A percentile compares a stretch with the other conserved stretches of the same genome.
These are phyloP conservation scores for Ceratocystis eucalypticola DNA, from an alignment of 2,329 filamentous ascomycete species.

Conservation along the genomic window DNA sequence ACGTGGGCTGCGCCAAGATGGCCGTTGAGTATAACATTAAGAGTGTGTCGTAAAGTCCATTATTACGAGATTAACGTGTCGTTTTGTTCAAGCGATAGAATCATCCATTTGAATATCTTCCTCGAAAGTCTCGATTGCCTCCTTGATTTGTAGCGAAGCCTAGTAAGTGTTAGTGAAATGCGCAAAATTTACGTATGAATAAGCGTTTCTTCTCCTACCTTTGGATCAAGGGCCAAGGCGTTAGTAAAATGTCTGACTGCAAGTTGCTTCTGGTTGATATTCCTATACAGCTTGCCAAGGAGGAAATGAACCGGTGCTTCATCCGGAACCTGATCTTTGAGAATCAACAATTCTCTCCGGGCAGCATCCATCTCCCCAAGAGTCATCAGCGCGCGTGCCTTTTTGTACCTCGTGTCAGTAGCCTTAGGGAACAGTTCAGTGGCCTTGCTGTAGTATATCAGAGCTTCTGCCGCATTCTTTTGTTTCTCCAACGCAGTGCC, in stretches of 20 bases:
- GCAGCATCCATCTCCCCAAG: constrained; percentile 58
- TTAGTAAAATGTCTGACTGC: constrained; percentile 93
- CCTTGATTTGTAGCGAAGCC: constrained; percentile 90
- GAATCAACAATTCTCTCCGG: constrained; percentile 66
- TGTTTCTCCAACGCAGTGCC: constrained; percentile 81
- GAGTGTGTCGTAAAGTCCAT: neutral
- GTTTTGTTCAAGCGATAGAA: constrained; percentile 23
- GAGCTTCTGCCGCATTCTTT: constrained; percentile 63
- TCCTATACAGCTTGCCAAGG: constrained; percentile 70
- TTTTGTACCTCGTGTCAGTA: constrained; percentile 80
- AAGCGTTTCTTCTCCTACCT: constrained; percentile 43
- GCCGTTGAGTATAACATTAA: constrained; percentile 1
- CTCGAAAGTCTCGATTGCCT: constrained; percentile 85
- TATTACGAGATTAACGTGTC: neutral
- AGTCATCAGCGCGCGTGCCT: constrained; percentile 73
- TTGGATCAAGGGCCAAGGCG: constrained; percentile 88
- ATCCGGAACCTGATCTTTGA: constrained; percentile 84
- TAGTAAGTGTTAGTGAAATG: constrained; percentile 27
- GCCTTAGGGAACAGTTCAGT: constrained; percentile 69
- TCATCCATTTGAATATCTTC: constrained; percentile 60
- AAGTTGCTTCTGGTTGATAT: constrained; percentile 55
- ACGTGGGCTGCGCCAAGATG: neutral
- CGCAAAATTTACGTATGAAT: neutral
- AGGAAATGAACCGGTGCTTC: constrained; percentile 94
- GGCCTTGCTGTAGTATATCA: constrained; percentile 70